These are phyloP conservation scores for Neurospora pannonica DNA, from an alignment of 495 filamentous ascomycete genomes.

Conservation along the genomic window DNA sequence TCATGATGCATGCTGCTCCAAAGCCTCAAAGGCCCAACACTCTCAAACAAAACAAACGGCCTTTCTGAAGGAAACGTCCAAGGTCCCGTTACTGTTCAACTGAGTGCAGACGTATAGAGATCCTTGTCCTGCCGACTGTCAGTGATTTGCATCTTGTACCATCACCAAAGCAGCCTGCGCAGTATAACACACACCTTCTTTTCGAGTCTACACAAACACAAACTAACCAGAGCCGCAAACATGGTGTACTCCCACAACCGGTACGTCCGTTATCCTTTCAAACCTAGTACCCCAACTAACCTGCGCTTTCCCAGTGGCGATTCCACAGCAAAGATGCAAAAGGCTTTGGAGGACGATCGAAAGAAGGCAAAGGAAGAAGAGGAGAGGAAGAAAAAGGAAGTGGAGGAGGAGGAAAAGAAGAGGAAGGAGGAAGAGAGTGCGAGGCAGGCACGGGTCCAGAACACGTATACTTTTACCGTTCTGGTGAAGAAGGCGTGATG, in stretches of 20 bases:
- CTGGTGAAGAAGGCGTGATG: neutral
- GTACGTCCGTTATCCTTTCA: neutral
- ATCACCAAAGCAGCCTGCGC: neutral
- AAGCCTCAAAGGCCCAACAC: neutral
- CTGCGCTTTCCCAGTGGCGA: neutral
- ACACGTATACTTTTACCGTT: neutral
- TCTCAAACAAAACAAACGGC: neutral
- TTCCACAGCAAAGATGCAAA: neutral
- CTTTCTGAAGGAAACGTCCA: neutral
- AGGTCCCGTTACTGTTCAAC: neutral
- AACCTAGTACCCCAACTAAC: neutral
- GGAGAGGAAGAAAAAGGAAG: neutral
- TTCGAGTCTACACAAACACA: neutral
- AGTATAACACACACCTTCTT: neutral
- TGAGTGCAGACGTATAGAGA: neutral
- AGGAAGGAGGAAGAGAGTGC: neutral
- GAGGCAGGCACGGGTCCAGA: neutral
- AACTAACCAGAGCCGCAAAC: neutral
- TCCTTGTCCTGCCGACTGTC: neutral
- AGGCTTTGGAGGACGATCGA: neutral
- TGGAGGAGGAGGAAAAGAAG: neutral
- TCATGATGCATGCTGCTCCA: neutral
- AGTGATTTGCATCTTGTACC: neutral
- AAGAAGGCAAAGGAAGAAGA: neutral
- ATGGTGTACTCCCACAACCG: neutral